phyloP scores from a whole-genome alignment of 2,329 filamentous ascomycete genomes.

The Byssoonygena ceratinophila region DNA sequence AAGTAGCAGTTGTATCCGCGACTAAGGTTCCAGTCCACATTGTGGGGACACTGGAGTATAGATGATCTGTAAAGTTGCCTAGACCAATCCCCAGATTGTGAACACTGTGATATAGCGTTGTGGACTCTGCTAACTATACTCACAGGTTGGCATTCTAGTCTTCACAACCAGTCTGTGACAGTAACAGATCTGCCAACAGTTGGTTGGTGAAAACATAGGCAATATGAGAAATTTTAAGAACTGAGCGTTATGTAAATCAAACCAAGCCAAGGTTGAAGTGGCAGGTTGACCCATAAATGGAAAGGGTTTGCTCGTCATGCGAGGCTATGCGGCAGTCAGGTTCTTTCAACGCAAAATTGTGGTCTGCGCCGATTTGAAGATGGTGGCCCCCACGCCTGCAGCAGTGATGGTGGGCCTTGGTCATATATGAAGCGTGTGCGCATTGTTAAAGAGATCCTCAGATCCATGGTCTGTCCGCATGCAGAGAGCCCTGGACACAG shows the following conservation, averaged over 20 bases:
- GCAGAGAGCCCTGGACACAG: background rate
- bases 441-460: background rate
- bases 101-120: background rate
- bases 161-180: no score
- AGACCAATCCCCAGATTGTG: background rate
- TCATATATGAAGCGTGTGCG: background rate
- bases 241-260: background rate
- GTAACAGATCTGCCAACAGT: no score
- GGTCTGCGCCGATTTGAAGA: background rate
- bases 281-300: background rate
- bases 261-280: background rate
- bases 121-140: no score
- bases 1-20: background rate
- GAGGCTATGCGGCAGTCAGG: background rate
- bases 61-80: background rate
- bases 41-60: background rate
- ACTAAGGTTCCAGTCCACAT: background rate
- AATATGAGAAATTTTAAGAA: no score
- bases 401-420: background rate
- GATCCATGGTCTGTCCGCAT: conserved; percentile 3
- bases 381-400: conserved; percentile 2
- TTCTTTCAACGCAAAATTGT: background rate
- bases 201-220: no score
- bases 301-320: background rate
- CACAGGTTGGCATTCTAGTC: no score